Conservation (phyloP, 208 protist genomes). For the Leishmania braziliensis region DNA sequence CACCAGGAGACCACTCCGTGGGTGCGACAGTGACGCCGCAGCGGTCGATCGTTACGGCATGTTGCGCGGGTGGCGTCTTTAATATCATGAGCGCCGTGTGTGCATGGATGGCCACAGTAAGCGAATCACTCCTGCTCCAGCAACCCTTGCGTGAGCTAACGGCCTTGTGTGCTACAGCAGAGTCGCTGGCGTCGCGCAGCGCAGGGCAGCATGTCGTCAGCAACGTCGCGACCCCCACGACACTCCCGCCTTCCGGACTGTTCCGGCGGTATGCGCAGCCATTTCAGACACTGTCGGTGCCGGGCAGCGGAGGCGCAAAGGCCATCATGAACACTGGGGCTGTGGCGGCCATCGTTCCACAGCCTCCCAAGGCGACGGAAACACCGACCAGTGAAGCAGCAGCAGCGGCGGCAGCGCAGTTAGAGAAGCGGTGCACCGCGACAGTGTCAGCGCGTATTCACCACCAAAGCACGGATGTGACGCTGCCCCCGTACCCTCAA, state of each 20-base stretch:
- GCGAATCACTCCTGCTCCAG: background rate
- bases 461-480: constrained; percentile 9
- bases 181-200: background rate
- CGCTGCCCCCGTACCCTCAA: constrained; percentile 24
- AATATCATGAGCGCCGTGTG: constrained; percentile 9
- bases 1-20: background rate
- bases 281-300: constrained; percentile 15
- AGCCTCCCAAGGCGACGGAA: background rate
- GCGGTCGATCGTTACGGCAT: background rate
- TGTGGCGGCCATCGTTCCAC: constrained; percentile 12
- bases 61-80: constrained; percentile 26
- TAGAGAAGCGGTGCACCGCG: background rate
- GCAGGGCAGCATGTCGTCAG: background rate
- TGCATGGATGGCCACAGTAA: constrained; percentile 20
- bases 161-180: constrained; percentile 14
- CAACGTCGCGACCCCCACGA: background rate
- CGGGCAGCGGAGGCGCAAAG: constrained; percentile 4
- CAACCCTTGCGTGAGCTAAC: constrained; percentile 3
- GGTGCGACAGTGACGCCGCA: background rate
- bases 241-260: constrained; percentile 1
- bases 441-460: background rate
- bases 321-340: background rate
- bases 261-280: constrained; percentile 21
- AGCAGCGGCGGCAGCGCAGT: background rate
- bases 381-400: constrained; percentile 6